phyloP scores from a whole-genome alignment of 768 basidiomycete species.

The Kwoniella sp. region DNA sequence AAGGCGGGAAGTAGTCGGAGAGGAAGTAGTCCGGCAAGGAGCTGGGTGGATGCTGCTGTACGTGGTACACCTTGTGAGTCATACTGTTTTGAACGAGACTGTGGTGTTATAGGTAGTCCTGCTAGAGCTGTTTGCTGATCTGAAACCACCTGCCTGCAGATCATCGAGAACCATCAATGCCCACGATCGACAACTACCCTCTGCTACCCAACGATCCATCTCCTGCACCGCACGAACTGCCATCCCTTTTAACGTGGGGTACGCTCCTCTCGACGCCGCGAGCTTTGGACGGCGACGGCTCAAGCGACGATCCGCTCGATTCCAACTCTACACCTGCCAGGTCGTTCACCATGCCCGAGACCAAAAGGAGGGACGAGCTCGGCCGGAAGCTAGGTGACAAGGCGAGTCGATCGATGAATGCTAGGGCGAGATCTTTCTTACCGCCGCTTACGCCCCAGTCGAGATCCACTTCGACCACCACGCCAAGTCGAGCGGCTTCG shows the following conservation, averaged over 20 bases:
- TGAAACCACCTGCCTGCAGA: conserved; percentile 59
- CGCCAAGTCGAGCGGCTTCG: conserved; percentile 14
- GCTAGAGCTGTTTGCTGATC: background rate
- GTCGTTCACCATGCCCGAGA: conserved; percentile 73
- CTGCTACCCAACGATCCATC: conserved; percentile 86
- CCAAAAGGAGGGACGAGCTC: conserved; percentile 76
- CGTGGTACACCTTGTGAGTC: conserved; percentile 83
- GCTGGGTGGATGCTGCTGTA: conserved; percentile 89
- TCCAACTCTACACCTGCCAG: conserved; percentile 16
- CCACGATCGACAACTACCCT: conserved; percentile 63
- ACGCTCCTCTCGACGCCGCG: conserved; percentile 89
- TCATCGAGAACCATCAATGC: conserved; percentile 60
- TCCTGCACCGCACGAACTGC: conserved; percentile 78
- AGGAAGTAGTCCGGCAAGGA: conserved; percentile 83
- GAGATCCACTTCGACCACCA: conserved; percentile 30
- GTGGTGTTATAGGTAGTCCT: too few relatives aligned
- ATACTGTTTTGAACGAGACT: background rate
- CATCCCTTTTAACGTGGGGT: conserved; percentile 97
- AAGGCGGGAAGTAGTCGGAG: conserved; percentile 29
- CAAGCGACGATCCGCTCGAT: conserved; percentile 58
- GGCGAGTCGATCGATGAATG: conserved; percentile 76
- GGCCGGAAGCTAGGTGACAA: conserved; percentile 78
- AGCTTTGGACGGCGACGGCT: conserved; percentile 60
- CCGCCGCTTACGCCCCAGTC: conserved; percentile 42
- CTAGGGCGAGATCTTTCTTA: conserved; percentile 49